A percentile compares a stretch with the other conserved stretches of the same genome.
These are phyloP conservation scores for Citrus sinensis DNA, from an alignment of 345 rosid species.

Conservation along the genomic window DVS_A1.0 CM039162.1:28504501-28505000, in stretches of 20 bases:
- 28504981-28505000: neutral
- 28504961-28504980: neutral
- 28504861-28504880: slow-evolving; percentile 68
- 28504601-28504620: neutral
- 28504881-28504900: neutral
- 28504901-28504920: neutral
- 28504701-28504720: slow-evolving; percentile 90
- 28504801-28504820: slow-evolving; percentile 82
- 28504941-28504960: neutral
- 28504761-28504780: slow-evolving; percentile 81
- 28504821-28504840: slow-evolving; percentile 89
- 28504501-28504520: slow-evolving; percentile 86
- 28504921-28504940: neutral
- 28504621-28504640: slow-evolving; percentile 68
- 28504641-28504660: slow-evolving; percentile 74
- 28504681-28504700: slow-evolving; percentile 72
- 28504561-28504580: neutral
- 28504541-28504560: slow-evolving; percentile 16
- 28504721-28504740: slow-evolving; percentile 87
- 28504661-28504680: slow-evolving; percentile 68
- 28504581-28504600: slow-evolving; percentile 11
- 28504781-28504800: slow-evolving; percentile 53
- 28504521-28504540: slow-evolving; percentile 75
- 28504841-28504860: slow-evolving; percentile 91
- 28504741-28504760: slow-evolving; percentile 92